A percentile compares a stretch with the other conserved stretches of the same genome.
Evolutionary conservation across 2,329 filamentous ascomycete species (phyloP).

Genomic region (Alternaria conjuncta): DNA sequence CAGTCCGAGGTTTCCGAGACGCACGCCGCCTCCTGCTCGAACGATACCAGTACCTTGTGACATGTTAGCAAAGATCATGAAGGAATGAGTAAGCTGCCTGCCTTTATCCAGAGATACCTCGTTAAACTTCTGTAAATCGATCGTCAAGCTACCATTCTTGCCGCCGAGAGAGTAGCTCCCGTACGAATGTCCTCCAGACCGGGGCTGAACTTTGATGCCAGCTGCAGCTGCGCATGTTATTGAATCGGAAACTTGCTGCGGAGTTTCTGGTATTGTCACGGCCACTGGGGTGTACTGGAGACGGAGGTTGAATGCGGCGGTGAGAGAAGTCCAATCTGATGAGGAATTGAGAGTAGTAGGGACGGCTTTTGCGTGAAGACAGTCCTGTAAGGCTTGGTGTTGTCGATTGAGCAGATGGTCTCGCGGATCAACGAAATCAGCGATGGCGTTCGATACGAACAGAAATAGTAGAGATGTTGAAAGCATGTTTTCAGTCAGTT

Average conservation of each 20-base stretch:
- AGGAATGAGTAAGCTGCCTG: constrained; percentile 46
- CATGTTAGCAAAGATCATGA: constrained; percentile 17
- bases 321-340: constrained; percentile 4
- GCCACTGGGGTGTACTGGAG: constrained; percentile 54
- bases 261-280: constrained; percentile 59
- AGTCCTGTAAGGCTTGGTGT: neutral
- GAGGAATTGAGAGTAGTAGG: neutral
- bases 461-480: neutral
- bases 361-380: neutral
- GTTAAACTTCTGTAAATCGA: constrained; percentile 8
- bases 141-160: constrained; percentile 52
- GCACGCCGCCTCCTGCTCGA: constrained; percentile 54
- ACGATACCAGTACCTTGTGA: constrained; percentile 44
- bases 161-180: constrained; percentile 56
- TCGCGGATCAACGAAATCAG: neutral
- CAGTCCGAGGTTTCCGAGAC: constrained; percentile 48
- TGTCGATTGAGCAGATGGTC: neutral
- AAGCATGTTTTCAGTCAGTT: neutral
- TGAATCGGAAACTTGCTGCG: constrained; percentile 59
- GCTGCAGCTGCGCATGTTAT: constrained; percentile 61
- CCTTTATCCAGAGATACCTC: constrained; percentile 49
- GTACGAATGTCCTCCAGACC: constrained; percentile 67
- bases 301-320: constrained; percentile 19
- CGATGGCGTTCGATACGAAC: neutral
- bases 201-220: constrained; percentile 61